phyloP scores from a whole-genome alignment of 108 stramenopile genomes.

The Cyclotella atomus region DNA sequence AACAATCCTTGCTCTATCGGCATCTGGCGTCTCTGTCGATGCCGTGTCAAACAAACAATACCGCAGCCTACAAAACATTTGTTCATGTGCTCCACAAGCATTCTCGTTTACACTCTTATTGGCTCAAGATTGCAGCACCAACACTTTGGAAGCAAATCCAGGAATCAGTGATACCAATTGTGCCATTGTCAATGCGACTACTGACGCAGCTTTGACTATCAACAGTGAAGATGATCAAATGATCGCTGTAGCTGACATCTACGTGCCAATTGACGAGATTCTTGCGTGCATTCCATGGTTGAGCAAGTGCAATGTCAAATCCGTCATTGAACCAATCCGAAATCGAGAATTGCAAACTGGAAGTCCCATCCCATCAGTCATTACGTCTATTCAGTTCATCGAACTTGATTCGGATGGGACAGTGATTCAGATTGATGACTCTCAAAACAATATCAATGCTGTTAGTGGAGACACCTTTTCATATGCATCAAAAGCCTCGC shows the following conservation, averaged over 20 bases:
- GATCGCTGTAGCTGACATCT: not conserved
- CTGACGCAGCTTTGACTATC: not conserved
- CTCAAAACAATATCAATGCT: not conserved
- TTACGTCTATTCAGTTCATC: conserved; percentile 25
- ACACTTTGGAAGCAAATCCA: conserved; percentile 13
- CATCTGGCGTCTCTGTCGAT: not conserved
- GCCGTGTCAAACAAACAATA: not conserved
- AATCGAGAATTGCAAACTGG: not conserved
- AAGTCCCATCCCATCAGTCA: not conserved
- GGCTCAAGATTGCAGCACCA: not conserved
- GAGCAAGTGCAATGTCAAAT: not conserved
- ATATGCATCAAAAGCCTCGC: not conserved
- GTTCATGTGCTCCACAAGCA: conserved; percentile 12
- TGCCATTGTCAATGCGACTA: conserved; percentile 2
- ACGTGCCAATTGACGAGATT: not conserved
- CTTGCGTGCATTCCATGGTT: conserved; percentile 17
- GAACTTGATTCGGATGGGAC: conserved; percentile 13
- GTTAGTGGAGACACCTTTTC: conserved; percentile 15
- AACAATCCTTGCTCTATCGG: not conserved
- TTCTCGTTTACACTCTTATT: conserved; percentile 16
- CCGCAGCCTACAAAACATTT: conserved; percentile 10
- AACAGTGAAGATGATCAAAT: not conserved
- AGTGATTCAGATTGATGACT: conserved; percentile 31
- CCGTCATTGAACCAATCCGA: not conserved
- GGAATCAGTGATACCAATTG: conserved; percentile 13